Percentiles rank a stretch among this genome's conserved stretches.
phyloP scores from a whole-genome alignment of 2,329 filamentous ascomycete genomes.

The Scopulariopsis brevicaulis region DNA sequence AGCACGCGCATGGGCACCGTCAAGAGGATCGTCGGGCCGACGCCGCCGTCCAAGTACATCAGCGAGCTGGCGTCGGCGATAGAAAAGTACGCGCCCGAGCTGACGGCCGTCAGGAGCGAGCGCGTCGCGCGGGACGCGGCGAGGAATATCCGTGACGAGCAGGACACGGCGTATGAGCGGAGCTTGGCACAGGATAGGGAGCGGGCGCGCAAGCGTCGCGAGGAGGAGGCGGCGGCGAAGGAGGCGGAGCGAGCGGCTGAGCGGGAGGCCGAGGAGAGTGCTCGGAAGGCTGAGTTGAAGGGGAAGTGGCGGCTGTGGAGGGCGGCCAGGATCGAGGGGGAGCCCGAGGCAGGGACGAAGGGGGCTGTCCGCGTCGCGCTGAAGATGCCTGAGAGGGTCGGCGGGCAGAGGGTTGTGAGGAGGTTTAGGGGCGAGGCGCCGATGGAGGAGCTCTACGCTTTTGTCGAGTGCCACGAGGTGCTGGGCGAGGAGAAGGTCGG shows the following conservation, averaged over 20 bases:
- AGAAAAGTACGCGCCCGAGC: constrained; percentile 61
- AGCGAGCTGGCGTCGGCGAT: constrained; percentile 65
- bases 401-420: constrained; percentile 65
- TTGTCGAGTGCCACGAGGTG: constrained; percentile 80
- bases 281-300: constrained; percentile 27
- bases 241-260: constrained; percentile 53
- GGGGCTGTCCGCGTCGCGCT: constrained; percentile 62
- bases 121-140: constrained; percentile 70
- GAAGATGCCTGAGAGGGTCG: constrained; percentile 47
- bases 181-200: constrained; percentile 82
- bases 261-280: constrained; percentile 51
- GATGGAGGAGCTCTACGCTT: constrained; percentile 87
- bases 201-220: constrained; percentile 62
- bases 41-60: constrained; percentile 59
- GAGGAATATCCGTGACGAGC: constrained; percentile 72
- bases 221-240: constrained; percentile 58
- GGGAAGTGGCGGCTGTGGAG: constrained; percentile 76
- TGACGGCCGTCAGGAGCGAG: constrained; percentile 64
- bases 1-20: constrained; percentile 86
- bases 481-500: constrained; percentile 21
- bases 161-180: constrained; percentile 88
- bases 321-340: constrained; percentile 50
- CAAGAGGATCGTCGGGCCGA: constrained; percentile 63
- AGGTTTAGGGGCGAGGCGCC: constrained; percentile 58
- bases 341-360: constrained; percentile 52